These are phyloP conservation scores for Hirschioporus abietinus DNA, from an alignment of 768 basidiomycete genomes.

Conservation along the genomic window DNA sequence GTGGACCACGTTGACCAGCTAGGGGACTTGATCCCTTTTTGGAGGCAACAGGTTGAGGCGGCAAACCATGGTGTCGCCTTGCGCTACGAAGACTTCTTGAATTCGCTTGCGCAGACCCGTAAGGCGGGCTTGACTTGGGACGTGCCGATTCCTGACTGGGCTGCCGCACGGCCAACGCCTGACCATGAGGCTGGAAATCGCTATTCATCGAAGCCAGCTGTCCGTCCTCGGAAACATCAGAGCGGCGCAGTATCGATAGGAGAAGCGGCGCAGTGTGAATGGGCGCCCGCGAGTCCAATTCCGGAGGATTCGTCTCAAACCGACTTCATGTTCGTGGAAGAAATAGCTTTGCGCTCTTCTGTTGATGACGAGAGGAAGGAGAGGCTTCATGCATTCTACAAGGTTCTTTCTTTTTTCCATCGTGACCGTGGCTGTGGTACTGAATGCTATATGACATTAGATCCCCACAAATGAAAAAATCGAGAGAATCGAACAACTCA, in stretches of 20 bases:
- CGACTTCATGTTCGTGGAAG: slow-evolving; percentile 38
- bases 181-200: not conserved
- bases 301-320: slow-evolving; percentile 14
- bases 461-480: slow-evolving; percentile 53
- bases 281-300: slow-evolving; percentile 6
- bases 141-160: not conserved
- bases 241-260: not conserved
- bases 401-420: slow-evolving; percentile 31
- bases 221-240: not conserved
- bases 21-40: slow-evolving; percentile 47
- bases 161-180: not conserved
- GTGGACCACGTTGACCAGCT: slow-evolving; percentile 40
- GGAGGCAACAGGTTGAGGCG: slow-evolving; percentile 43
- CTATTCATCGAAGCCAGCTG: not conserved
- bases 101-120: slow-evolving; percentile 30
- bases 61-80: slow-evolving; percentile 38
- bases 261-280: not conserved
- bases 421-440: not conserved
- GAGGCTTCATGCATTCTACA: slow-evolving; percentile 46
- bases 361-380: slow-evolving; percentile 33
- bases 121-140: slow-evolving; percentile 15
- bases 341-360: slow-evolving; percentile 35
- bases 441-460: slow-evolving; percentile 23
- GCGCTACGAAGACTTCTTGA: slow-evolving; percentile 41
- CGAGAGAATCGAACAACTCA: slow-evolving; percentile 43